Evolutionary conservation across 176 grass and related monocot species (phyloP).

Genomic region (Lolium multiflorum): DNA sequence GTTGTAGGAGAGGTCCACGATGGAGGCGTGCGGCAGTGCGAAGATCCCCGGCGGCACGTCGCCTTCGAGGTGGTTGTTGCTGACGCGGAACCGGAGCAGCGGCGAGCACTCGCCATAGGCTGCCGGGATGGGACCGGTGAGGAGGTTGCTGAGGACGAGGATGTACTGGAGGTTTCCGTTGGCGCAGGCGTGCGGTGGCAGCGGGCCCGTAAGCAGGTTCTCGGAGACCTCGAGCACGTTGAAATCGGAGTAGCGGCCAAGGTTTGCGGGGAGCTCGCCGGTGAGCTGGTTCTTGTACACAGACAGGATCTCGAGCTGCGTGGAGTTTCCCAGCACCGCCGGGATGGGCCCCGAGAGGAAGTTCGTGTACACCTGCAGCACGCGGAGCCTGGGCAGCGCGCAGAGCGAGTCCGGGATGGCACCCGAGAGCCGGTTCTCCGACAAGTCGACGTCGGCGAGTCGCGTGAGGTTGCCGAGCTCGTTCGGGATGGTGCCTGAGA

Average conservation of each 20-base stretch:
- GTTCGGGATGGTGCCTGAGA: slow-evolving; percentile 57
- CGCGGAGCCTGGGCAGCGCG: slow-evolving; percentile 53
- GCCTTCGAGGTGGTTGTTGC: slow-evolving; percentile 68
- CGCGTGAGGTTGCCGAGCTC: slow-evolving; percentile 80
- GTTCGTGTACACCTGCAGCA: slow-evolving; percentile 86
- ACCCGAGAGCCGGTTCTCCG: slow-evolving; percentile 74
- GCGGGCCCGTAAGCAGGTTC: slow-evolving; percentile 70
- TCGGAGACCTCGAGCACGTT: slow-evolving; percentile 89
- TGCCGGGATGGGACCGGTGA: slow-evolving; percentile 64
- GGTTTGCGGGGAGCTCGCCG: slow-evolving; percentile 66
- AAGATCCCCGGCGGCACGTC: slow-evolving; percentile 67
- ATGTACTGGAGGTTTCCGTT: slow-evolving; percentile 68
- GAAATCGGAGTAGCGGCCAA: slow-evolving; percentile 67
- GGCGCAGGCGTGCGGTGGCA: slow-evolving; percentile 71
- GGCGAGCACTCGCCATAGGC: slow-evolving; percentile 61
- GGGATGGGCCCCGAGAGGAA: slow-evolving; percentile 69
- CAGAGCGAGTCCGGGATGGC: slow-evolving; percentile 65
- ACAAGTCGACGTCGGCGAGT: slow-evolving; percentile 82
- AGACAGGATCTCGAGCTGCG: slow-evolving; percentile 67
- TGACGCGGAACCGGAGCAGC: slow-evolving; percentile 81
- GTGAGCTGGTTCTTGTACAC: slow-evolving; percentile 86
- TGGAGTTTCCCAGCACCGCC: slow-evolving; percentile 74
- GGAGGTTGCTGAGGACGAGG: slow-evolving; percentile 79
- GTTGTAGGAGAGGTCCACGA: slow-evolving; percentile 87
- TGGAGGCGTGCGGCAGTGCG: slow-evolving; percentile 70